Evolutionary conservation across 23 red algal genomes (phyloP), one percentile per base, ranked within the genome.

Genomic region (Gracilaria vermiculophylla): DNA sequence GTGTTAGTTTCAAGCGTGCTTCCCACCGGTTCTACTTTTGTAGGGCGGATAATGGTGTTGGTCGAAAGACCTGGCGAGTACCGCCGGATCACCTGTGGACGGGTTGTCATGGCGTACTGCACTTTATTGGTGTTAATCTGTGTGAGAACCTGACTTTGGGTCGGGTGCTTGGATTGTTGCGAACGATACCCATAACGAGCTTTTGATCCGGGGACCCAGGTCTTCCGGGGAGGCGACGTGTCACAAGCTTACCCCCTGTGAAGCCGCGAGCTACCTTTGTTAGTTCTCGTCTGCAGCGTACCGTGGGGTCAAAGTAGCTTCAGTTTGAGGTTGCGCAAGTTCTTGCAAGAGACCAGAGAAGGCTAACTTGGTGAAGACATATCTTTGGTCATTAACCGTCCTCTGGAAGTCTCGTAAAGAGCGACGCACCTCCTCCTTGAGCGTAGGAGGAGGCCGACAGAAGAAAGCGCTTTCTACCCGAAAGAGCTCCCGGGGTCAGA

Each of bases 391-490:
- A 70, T 70, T 70, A 70, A 70, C 64, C 64, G 42, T 77, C 32
- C 73, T 77, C 25, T 77, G 73, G 73, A 77, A 19, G 24, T 25
- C 73, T 77, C 73, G 73, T 77, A 77, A 28, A 27, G 73, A 77
- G 45, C 73, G 37, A 24, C 45, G 73, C 73, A 25, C 45, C 73
- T 56, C 32, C 73, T 77, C 73, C 47, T 53, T 23, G 4, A 28
- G 42, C 73, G 45, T 35, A 34, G 66, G 66, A 77, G 73, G 32
- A 56, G 73, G 73, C 54, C 28, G 73, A 77, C 73, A 24, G 43
- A 14, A 55, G 73, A 77, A 77, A 35, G 24, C 73, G 73, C 54
- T 77, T 54, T 35, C 73, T 32, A 77, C 73, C 45, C 73, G 45
- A 47, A 77, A 32, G 73, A 35, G 39, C 73, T 77, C 73, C 45